A percentile compares a stretch with the other conserved stretches of the same genome.
Evolutionary conservation across 108 stramenopile genomes (phyloP).

Genomic region (Pelagomonas calceolata): DNA sequence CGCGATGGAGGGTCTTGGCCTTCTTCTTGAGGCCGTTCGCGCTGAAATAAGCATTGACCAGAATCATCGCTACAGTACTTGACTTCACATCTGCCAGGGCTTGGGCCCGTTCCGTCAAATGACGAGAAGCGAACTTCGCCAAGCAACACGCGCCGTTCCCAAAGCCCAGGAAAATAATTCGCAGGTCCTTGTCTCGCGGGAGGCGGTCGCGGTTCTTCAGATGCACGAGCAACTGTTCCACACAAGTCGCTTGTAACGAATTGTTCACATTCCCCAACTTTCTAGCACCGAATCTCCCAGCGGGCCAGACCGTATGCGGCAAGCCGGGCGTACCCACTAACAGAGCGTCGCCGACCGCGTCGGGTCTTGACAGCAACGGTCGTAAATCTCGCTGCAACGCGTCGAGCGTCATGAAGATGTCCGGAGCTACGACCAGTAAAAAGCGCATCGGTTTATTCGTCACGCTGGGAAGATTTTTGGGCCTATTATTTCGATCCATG

Average conservation of each 20-base stretch:
- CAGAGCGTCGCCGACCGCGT: neutral
- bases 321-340: constrained; percentile 17
- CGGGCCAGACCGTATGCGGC: constrained; percentile 23
- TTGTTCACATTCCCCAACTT: constrained; percentile 11
- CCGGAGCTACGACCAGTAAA: constrained; percentile 18
- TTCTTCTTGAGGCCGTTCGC: neutral
- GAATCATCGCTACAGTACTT: neutral
- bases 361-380: neutral
- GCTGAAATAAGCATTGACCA: constrained; percentile 12
- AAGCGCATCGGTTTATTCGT: constrained; percentile 3
- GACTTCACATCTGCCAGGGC: neutral
- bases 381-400: constrained; percentile 7
- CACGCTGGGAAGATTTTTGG: neutral
- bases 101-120: neutral
- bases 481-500: neutral
- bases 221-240: constrained; percentile 9
- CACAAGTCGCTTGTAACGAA: neutral
- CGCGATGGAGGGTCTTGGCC: neutral
- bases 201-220: constrained; percentile 3
- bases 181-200: neutral
- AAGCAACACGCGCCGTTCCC: constrained; percentile 11
- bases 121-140: neutral
- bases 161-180: constrained; percentile 13
- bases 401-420: constrained; percentile 24
- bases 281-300: no score